Base-by-base conservation (phyloP, 495 filamentous ascomycete genomes). In the Xylaria venustula region DNA sequence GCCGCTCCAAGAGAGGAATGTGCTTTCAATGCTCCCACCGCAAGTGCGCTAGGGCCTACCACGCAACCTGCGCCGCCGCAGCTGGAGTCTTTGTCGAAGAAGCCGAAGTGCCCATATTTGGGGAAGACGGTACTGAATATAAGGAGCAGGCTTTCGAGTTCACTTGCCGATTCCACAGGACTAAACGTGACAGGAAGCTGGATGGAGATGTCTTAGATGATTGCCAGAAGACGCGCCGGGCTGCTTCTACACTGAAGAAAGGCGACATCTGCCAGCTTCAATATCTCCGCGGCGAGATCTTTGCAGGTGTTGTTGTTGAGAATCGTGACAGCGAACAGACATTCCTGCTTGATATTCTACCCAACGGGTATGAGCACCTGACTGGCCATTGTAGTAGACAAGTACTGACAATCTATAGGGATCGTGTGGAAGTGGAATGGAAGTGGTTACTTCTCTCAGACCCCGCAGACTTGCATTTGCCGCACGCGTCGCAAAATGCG, bases 11-110 rank as follows among this genome's bases (percentile, higher is more conserved):
- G 70, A 91, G 88, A 61, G 94, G 94, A 26, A 90, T 92, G 15
- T 96, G 93, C 75, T 96, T 99, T 79, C 94, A 99, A 73, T 99
- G 94, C 77, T 94, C 91, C 7, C 87, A 88, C 58, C 94, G 92
- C 79, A 98, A 97, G 73, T 99, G 94, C 71, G 89, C 89, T 23
- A 81, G 93, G 60, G 87, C 95, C 2, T 99, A 96, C 71, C 94
- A 99, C 73, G 91, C 93, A 2, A 98, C 92, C 14, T 99, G 94
- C 68, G 93, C 94, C 2, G 87, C 90, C 22, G 84, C 92, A 15
- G 94, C 93, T 42, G 94, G 95, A 40, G 93, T 98, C 8, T 85
- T 93, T 64, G 88, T 96, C 42, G 93, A 99, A 68, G 84, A 89
- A 68, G 90, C 89, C 14, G 83, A 88, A 25, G 85, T 93, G 47